phyloP scores from a whole-genome alignment of 2,329 filamentous ascomycete genomes.

The Beauveria scarabaeidicola region DNA sequence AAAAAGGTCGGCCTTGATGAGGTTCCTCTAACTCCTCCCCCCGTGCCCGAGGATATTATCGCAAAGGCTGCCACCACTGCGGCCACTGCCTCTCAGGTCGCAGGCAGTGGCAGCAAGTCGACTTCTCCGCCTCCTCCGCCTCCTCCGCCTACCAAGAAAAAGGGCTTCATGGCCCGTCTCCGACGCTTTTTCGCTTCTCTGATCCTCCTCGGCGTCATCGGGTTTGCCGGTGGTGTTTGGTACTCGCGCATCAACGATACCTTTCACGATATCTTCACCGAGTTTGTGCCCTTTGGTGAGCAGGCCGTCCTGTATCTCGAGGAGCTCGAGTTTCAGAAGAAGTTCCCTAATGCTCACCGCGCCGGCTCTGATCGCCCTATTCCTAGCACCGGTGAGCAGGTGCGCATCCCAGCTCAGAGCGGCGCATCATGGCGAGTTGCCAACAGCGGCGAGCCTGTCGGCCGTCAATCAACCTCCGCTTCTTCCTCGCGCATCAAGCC shows the following conservation, averaged over 20 bases:
- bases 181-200: conserved; percentile 70
- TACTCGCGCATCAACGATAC: conserved; percentile 91
- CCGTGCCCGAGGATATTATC: conserved; percentile 17
- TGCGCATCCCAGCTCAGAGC: conserved; percentile 78
- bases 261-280: conserved; percentile 99
- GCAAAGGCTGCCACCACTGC: conserved; percentile 22
- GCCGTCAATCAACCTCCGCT: conserved; percentile 54
- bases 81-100: conserved; percentile 16
- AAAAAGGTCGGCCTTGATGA: conserved; percentile 29
- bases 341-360: conserved; percentile 52
- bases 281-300: conserved; percentile 91
- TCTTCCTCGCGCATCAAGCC: conserved; percentile 24
- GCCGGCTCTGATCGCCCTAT: conserved; percentile 32
- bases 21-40: conserved; percentile 33
- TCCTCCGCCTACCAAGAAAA: conserved; percentile 40
- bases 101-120: conserved; percentile 28
- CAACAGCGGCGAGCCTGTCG: conserved; percentile 46
- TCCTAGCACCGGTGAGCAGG: conserved; percentile 46
- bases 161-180: conserved; percentile 63
- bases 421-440: conserved; percentile 75
- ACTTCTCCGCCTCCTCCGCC: conserved; percentile 21
- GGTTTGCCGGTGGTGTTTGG: conserved; percentile 83
- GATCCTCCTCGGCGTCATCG: conserved; percentile 64
- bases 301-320: conserved; percentile 92
- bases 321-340: conserved; percentile 84